Conservation (phyloP, 2,329 filamentous ascomycete genomes). For the Trichoderma koningiopsis region DNA sequence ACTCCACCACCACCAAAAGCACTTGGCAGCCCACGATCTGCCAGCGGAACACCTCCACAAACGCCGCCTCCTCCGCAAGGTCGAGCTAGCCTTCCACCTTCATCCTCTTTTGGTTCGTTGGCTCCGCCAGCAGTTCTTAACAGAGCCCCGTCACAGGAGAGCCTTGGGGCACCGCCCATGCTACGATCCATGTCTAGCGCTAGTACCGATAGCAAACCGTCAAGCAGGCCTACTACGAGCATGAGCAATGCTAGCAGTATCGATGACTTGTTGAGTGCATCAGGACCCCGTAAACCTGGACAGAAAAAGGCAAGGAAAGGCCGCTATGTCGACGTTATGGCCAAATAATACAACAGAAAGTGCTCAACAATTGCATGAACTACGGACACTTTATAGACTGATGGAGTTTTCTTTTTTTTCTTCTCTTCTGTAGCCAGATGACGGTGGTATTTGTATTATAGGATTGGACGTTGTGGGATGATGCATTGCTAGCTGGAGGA, state of each 20-base stretch:
- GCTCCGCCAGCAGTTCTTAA: slow-evolving; percentile 37
- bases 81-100: slow-evolving; percentile 39
- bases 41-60: slow-evolving; percentile 53
- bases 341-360: slow-evolving; percentile 51
- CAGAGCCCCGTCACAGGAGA: slow-evolving; percentile 43
- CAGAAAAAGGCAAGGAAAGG: slow-evolving; percentile 76
- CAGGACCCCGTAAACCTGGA: slow-evolving; percentile 66
- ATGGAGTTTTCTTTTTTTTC: slow-evolving; percentile 22
- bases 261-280: slow-evolving; percentile 83
- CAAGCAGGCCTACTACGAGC: slow-evolving; percentile 72
- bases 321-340: slow-evolving; percentile 96
- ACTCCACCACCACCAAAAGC: slow-evolving; percentile 79
- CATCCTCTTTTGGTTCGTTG: slow-evolving; percentile 33
- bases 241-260: slow-evolving; percentile 94
- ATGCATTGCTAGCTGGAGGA: slow-evolving; percentile 8
- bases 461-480: slow-evolving; percentile 14
- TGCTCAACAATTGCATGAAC: background rate
- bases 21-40: slow-evolving; percentile 50
- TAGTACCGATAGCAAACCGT: slow-evolving; percentile 52
- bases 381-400: background rate
- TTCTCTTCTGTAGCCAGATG: background rate
- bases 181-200: slow-evolving; percentile 51
- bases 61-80: slow-evolving; percentile 40
- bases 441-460: slow-evolving; percentile 22
- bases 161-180: slow-evolving; percentile 46